phyloP scores from a whole-genome alignment of 208 protist genomes.

The Hexamita inflata region DNA sequence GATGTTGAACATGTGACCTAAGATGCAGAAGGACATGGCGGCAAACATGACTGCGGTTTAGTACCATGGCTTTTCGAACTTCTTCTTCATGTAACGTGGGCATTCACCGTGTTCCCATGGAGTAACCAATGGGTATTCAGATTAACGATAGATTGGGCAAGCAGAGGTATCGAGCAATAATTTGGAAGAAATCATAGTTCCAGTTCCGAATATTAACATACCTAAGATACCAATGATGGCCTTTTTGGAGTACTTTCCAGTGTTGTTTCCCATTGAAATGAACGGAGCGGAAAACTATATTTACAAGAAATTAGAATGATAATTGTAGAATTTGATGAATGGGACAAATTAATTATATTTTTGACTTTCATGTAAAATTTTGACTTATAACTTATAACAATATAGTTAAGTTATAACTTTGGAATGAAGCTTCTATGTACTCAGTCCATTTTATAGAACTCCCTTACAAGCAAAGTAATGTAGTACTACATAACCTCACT shows the following conservation, averaged over 20 bases:
- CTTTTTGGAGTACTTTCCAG: slow-evolving; percentile 25
- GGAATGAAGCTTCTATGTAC: no score
- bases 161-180: slow-evolving; percentile 28
- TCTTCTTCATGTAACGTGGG: background rate
- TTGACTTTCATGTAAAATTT: no score
- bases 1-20: background rate
- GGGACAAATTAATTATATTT: no score
- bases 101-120: slow-evolving; percentile 16
- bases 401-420: no score
- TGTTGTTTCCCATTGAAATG: no score
- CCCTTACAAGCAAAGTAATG: no score
- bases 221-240: slow-evolving; percentile 29
- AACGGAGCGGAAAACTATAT: no score
- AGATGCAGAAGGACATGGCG: slow-evolving; percentile 29
- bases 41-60: slow-evolving; percentile 32
- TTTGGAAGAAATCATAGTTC: slow-evolving; percentile 36
- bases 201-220: slow-evolving; percentile 35
- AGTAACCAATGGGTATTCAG: background rate
- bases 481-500: no score
- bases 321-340: no score
- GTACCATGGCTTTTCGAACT: slow-evolving; percentile 39
- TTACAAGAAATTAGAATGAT: no score
- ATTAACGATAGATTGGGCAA: background rate
- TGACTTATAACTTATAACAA: no score
- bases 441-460: no score